phyloP scores from a whole-genome alignment of 2,329 filamentous ascomycete species.

The Chrysoporthe deuterocubensis region DNA sequence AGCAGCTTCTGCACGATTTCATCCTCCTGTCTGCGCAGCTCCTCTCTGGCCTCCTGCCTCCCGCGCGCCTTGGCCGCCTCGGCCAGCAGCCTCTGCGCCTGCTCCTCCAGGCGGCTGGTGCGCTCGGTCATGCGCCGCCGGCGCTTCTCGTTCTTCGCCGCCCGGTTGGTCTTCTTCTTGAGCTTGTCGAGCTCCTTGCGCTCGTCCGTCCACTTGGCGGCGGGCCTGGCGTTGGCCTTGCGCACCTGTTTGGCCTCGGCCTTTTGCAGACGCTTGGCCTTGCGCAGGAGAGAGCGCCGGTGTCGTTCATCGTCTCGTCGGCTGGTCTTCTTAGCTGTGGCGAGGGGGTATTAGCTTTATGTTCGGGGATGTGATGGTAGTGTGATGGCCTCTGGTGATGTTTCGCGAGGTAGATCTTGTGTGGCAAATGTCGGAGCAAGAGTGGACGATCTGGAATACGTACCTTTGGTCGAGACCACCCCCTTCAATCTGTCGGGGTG shows the following conservation, averaged over 20 bases:
- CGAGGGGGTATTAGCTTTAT: background rate
- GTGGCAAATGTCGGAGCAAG: background rate
- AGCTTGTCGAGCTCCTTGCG: constrained; percentile 22
- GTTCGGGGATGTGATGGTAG: no score
- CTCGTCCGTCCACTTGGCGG: constrained; percentile 20
- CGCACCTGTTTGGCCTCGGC: constrained; percentile 42
- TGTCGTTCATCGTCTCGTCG: constrained; percentile 35
- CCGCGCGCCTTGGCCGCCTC: constrained; percentile 14
- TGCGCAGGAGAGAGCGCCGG: constrained; percentile 42
- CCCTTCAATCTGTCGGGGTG: background rate
- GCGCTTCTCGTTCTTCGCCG: constrained; percentile 24
- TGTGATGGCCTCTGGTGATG: background rate
- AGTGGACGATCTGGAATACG: background rate
- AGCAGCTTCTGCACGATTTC: constrained; percentile 7
- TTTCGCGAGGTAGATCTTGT: background rate
- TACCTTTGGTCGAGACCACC: constrained; percentile 11
- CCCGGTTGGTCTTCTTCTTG: constrained; percentile 25
- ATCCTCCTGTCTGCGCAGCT: constrained; percentile 8
- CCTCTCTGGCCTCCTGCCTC: constrained; percentile 6
- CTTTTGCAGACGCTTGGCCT: constrained; percentile 40
- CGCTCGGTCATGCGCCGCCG: constrained; percentile 6
- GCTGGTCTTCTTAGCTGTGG: constrained; percentile 37
- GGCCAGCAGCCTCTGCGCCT: constrained; percentile 7
- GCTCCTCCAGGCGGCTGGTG: background rate
- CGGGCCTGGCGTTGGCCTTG: constrained; percentile 30